Percentiles rank a stretch among this genome's conserved stretches.
These are phyloP conservation scores for Hemileia vastatrix DNA, from an alignment of 1,284 basidiomycete species.

Conservation along the genomic window DNA sequence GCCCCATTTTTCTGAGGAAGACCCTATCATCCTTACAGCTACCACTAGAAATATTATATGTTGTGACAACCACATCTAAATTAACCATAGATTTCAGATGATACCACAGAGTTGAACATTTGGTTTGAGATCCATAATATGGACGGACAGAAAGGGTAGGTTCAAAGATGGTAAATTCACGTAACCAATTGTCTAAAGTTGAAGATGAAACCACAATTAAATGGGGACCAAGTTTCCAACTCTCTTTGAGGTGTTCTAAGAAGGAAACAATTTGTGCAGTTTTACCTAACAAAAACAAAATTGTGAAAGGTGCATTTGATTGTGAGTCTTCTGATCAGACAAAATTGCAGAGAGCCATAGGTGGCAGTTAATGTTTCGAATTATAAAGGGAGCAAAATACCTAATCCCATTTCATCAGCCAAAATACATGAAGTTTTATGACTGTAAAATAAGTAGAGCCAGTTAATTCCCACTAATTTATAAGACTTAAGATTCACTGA, in stretches of 20 bases:
- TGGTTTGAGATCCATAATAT: constrained; percentile 87
- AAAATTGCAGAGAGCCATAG: no score
- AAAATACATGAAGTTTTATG: constrained; percentile 83
- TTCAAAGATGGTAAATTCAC: constrained; percentile 86
- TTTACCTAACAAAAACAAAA: constrained; percentile 72
- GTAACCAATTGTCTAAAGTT: constrained; percentile 95
- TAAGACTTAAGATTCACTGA: constrained; percentile 84
- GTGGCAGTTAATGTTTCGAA: no score
- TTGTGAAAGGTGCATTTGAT: constrained; percentile 20
- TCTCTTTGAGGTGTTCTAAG: constrained; percentile 75
- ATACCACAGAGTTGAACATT: constrained; percentile 66
- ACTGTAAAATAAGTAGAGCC: constrained; percentile 79
- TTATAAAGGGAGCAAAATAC: neutral
- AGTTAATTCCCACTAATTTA: constrained; percentile 93
- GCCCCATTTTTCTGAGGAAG: constrained; percentile 71
- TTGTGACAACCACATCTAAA: constrained; percentile 90
- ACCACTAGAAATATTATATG: constrained; percentile 87
- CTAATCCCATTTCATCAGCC: constrained; percentile 84
- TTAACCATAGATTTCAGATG: constrained; percentile 54
- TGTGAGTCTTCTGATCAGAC: no score
- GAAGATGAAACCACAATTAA: constrained; percentile 92
- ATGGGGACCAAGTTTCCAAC: constrained; percentile 69
- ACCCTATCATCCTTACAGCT: constrained; percentile 84
- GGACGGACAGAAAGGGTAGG: constrained; percentile 75
- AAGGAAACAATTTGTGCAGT: constrained; percentile 98